Percentiles rank a stretch among this genome's conserved stretches.
These are phyloP conservation scores for Friedmanniomyces endolithicus DNA, from an alignment of 495 filamentous ascomycete species.

Conservation along the genomic window DNA sequence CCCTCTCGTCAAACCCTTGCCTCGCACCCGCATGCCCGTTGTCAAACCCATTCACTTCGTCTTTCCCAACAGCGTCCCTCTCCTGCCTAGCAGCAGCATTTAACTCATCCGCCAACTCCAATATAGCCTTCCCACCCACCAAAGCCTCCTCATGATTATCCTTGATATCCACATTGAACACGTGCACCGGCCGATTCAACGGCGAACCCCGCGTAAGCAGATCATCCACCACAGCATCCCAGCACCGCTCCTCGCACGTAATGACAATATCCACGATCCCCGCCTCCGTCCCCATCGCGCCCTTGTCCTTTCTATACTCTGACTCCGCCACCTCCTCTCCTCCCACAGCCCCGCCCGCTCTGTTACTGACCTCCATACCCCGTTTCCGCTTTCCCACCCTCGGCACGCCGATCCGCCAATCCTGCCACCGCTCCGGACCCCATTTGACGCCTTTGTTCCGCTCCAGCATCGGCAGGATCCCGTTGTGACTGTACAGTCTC, in stretches of 20 bases:
- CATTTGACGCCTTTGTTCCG: conserved; percentile 85
- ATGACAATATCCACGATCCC: conserved; percentile 91
- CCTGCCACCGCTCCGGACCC: conserved; percentile 95
- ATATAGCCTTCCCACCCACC: conserved; percentile 79
- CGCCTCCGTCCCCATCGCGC: conserved; percentile 67
- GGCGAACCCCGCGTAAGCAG: conserved; percentile 68
- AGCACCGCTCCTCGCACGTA: conserved; percentile 96
- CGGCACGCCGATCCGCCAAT: conserved; percentile 83
- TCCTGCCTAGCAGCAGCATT: conserved; percentile 75
- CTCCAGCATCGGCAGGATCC: conserved; percentile 87
- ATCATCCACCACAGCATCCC: conserved; percentile 96
- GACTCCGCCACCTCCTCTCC: conserved; percentile 3
- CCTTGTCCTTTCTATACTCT: conserved; percentile 41
- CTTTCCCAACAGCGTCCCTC: conserved; percentile 35
- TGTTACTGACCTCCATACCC: neutral
- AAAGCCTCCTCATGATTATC: conserved; percentile 97
- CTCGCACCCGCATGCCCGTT: conserved; percentile 53
- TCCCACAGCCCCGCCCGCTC: no score
- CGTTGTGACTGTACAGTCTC: conserved; percentile 80
- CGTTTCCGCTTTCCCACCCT: conserved; percentile 44
- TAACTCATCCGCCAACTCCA: conserved; percentile 77
- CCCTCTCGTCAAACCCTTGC: conserved; percentile 75
- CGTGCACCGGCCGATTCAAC: conserved; percentile 83
- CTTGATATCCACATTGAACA: conserved; percentile 96
- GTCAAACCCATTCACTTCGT: conserved; percentile 47